Percentiles rank a stretch among this genome's conserved stretches.
phyloP scores from a whole-genome alignment of 371 early-diverging fungal genomes.

The Caulochytrium protostelioides region DNA sequence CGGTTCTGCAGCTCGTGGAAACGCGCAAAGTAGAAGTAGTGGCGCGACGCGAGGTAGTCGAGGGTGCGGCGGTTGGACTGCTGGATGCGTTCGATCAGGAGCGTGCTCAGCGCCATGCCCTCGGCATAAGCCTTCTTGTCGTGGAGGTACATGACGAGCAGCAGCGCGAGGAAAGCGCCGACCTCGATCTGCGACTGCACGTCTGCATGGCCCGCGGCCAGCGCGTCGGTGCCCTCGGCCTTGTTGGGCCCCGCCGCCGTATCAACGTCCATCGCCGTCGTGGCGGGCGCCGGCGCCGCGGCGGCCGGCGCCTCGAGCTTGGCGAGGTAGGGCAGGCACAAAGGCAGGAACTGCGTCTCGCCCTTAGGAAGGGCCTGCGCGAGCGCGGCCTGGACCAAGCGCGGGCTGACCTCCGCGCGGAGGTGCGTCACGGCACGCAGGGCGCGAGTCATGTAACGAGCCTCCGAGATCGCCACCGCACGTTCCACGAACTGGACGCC shows the following conservation, averaged over 20 bases:
- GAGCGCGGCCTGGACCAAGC: slow-evolving; percentile 38
- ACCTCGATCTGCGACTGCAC: slow-evolving; percentile 20
- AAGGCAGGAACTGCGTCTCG: neutral
- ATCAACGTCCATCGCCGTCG: neutral
- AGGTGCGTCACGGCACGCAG: slow-evolving; percentile 54
- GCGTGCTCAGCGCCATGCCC: slow-evolving; percentile 45
- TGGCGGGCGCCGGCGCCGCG: neutral
- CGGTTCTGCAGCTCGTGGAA: slow-evolving; percentile 53
- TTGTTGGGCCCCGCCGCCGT: neutral
- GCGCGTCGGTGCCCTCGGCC: slow-evolving; percentile 14
- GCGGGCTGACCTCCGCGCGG: slow-evolving; percentile 49
- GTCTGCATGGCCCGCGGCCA: slow-evolving; percentile 20
- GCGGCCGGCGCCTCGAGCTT: neutral
- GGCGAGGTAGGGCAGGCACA: neutral
- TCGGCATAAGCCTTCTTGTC: slow-evolving; percentile 48
- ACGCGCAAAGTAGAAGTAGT: slow-evolving; percentile 79
- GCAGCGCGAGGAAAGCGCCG: slow-evolving; percentile 56
- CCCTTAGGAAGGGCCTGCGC: slow-evolving; percentile 4
- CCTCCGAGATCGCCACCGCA: slow-evolving; percentile 58
- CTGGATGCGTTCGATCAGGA: slow-evolving; percentile 34
- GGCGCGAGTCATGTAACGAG: slow-evolving; percentile 69
- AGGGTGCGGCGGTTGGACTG: slow-evolving; percentile 62
- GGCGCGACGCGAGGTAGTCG: slow-evolving; percentile 68
- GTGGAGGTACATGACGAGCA: slow-evolving; percentile 55
- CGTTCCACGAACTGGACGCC: slow-evolving; percentile 56